These are phyloP conservation scores for Colletotrichum tropicicola DNA, from an alignment of 2,329 filamentous ascomycete genomes.

Conservation along the genomic window DNA sequence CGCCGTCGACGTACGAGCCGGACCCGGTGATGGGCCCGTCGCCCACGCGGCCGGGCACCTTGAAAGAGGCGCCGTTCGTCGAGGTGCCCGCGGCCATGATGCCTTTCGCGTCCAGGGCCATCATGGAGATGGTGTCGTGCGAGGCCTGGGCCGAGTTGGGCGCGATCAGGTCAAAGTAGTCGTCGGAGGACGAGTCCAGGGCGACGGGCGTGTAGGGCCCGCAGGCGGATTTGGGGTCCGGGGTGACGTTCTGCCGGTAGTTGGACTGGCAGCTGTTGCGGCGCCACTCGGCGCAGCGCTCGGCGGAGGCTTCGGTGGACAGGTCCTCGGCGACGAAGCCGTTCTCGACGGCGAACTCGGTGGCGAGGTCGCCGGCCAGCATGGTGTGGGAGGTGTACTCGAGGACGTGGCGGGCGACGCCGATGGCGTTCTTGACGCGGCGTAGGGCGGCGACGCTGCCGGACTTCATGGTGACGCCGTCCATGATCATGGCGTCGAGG, in stretches of 20 bases:
- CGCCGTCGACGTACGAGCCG: slow-evolving; percentile 63
- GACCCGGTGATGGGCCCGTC: slow-evolving; percentile 64
- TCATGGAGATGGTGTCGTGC: slow-evolving; percentile 65
- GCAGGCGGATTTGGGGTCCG: slow-evolving; percentile 51
- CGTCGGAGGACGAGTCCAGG: slow-evolving; percentile 30
- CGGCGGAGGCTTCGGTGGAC: slow-evolving; percentile 49
- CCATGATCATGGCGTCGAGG: slow-evolving; percentile 68
- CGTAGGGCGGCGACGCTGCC: slow-evolving; percentile 62
- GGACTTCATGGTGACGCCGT: slow-evolving; percentile 60
- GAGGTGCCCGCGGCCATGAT: slow-evolving; percentile 63
- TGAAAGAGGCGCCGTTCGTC: slow-evolving; percentile 63
- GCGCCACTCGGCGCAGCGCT: slow-evolving; percentile 54
- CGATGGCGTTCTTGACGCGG: slow-evolving; percentile 56
- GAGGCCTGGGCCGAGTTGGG: slow-evolving; percentile 37
- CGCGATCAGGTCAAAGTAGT: slow-evolving; percentile 31
- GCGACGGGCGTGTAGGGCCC: slow-evolving; percentile 55
- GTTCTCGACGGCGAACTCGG: slow-evolving; percentile 59
- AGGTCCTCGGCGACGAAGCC: slow-evolving; percentile 58
- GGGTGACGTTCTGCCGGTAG: slow-evolving; percentile 56
- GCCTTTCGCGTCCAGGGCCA: slow-evolving; percentile 53
- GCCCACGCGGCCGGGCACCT: slow-evolving; percentile 63
- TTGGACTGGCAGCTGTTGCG: slow-evolving; percentile 56
- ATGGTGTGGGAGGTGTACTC: slow-evolving; percentile 61
- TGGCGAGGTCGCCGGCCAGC: slow-evolving; percentile 61
- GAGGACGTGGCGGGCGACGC: slow-evolving; percentile 59